Evolutionary conservation across 306 rosid genomes (phyloP), one percentile per base, ranked within the genome.

Genomic region (Castanospermum australe): DNA sequence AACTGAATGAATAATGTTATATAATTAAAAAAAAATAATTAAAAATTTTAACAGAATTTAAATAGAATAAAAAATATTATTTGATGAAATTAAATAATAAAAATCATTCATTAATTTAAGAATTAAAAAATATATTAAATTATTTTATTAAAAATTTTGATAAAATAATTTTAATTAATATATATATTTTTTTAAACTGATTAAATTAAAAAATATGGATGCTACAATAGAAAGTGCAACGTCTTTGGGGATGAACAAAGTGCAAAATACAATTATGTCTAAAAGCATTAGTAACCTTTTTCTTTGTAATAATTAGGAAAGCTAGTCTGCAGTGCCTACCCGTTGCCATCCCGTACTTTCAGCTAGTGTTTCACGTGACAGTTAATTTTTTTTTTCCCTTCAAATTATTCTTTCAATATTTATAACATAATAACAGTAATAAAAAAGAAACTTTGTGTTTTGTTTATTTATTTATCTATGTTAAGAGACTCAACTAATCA

Each of bases 241-340:
- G 35, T 70, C 79, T 70, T 82, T 82, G 63, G 75, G 50, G 62
- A 77, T 51, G 38, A 25, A 54, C 1, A 82, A 82, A 77, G 82
- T 42, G 54, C 59, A 67, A 67, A 67, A 36, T 33, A 81, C 35
- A 42, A 81, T 32, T 65, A 54, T 64, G 75, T 20, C 68, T 39
- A 73, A 72, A 71, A 73, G n/a, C 62, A n/a, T n/a, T n/a, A n/a
- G n/a, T n/a, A n/a, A n/a, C n/a, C n/a, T n/a, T n/a, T n/a, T n/a
- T n/a, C n/a, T n/a, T n/a, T n/a, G n/a, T n/a, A n/a, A n/a, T n/a
- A n/a, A n/a, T n/a, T 14, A 41, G 11, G 47, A 41, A 41, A 41
- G 14, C n/a, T 41, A 41, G 9, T 41, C 5, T 1, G 17, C 36
- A 71, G 48, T 41, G 57, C 69, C 30, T n/a, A 25, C 32, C 48